Evolutionary conservation across 768 basidiomycete species (phyloP).

Genomic region (Lactifluus subvellereus): DNA sequence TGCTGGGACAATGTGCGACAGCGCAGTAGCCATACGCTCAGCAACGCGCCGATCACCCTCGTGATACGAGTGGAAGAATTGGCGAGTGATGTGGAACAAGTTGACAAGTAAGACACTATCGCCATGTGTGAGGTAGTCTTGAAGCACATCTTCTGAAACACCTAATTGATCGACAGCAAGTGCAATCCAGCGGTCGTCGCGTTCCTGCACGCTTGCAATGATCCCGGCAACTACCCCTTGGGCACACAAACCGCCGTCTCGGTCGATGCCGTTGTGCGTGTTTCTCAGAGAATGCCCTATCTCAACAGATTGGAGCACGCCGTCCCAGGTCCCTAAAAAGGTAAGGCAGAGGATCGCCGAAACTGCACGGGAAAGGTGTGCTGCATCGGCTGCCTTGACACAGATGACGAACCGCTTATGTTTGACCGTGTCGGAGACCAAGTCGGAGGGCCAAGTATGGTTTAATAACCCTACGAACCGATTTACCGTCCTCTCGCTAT

Average conservation of each 20-base stretch:
- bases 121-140: no score
- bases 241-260: not conserved
- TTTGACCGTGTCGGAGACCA: not conserved
- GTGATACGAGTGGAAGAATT: not conserved
- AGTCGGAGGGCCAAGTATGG: not conserved
- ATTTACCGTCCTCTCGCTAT: not conserved
- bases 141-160: not conserved
- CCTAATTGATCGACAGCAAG: not conserved
- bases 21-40: not conserved
- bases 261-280: no score
- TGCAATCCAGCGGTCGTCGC: no score
- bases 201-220: no score
- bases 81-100: slow-evolving; percentile 3
- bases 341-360: no score
- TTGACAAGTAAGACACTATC: not conserved
- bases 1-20: not conserved
- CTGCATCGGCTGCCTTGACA: no score
- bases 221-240: not conserved
- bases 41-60: no score
- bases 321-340: not conserved
- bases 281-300: not conserved
- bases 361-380: no score
- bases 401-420: no score
- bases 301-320: not conserved
- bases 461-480: not conserved